Base-by-base conservation (phyloP, 2,329 filamentous ascomycete genomes). In the Pseudocercospora eumusae region DNA sequence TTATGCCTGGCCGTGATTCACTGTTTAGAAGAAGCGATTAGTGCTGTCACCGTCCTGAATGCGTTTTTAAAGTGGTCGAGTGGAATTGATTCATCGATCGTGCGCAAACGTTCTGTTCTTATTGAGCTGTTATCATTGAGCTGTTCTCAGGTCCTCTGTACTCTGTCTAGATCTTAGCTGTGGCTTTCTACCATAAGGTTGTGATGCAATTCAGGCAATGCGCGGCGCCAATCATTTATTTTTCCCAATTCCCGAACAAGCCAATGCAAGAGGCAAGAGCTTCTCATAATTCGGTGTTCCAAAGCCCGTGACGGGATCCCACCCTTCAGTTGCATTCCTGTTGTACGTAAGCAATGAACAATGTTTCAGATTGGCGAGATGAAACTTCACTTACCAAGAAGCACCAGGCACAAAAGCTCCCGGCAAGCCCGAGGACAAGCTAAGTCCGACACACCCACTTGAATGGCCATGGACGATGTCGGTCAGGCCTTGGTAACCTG, bases 401-500 rank as follows among this genome's bases (percentile, higher is more conserved):
- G 71, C 70, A 45, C 60, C 57, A 18, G 64, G 63, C 3, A 71
- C 61, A 20, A 55, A 40, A 18, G 65, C 47, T 25, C 11, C 15
- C 47, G 20, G 47, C 47, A 52, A 27, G 47, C 23, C 23, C 47
- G 47, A 52, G 11, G 11, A 52, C 21, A 13, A 4, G 8, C 47
- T 52, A 8, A 15, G 8, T 5, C 72, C 73, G 49, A 74, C 74
- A 60, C 79, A 80, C 0, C 79, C 78, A 20, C 70, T 65, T 5
- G 70, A 73, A 5, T 67, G 72, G 0, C 78, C 78, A 42, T 71
- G 71, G 28, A 66, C 76, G 67, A 74, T 79, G 65, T 86, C 84
- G 0, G 75, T 84, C 18, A 86, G 74, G 0, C 76, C 82, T 64
- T 77, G 71, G 61, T 77, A 79, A 4, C 80, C 81, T 52, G 21